phyloP scores from a whole-genome alignment of 2,329 filamentous ascomycete species.

The Colletotrichum graminicola region DNA sequence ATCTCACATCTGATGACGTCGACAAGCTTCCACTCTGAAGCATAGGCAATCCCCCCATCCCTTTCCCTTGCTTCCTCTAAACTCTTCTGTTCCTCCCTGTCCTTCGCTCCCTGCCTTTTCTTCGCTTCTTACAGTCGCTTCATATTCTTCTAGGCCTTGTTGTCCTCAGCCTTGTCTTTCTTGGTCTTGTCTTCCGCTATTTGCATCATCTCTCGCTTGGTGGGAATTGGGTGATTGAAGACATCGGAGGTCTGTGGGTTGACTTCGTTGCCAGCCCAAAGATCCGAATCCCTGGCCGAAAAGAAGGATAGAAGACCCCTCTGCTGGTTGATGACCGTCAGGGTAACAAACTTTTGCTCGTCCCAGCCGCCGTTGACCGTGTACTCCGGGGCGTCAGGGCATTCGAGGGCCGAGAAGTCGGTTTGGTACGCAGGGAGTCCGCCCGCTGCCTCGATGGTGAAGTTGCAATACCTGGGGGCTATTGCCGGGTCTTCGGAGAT shows the following conservation, averaged over 20 bases:
- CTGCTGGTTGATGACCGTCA: slow-evolving; percentile 16
- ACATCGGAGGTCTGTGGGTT: slow-evolving; percentile 3
- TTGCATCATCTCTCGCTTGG: background rate
- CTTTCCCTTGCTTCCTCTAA: background rate
- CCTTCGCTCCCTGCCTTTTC: background rate
- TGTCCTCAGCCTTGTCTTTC: background rate
- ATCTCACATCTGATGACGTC: slow-evolving; percentile 38
- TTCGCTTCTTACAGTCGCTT: background rate
- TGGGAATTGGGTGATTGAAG: background rate
- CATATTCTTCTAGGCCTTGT: background rate
- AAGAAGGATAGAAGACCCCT: slow-evolving; percentile 10
- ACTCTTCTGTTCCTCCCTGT: background rate
- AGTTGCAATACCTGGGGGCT: slow-evolving; percentile 12
- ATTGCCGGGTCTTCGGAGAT: background rate
- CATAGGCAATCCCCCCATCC: slow-evolving; percentile 17
- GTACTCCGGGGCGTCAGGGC: background rate
- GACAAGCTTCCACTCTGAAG: slow-evolving; percentile 33
- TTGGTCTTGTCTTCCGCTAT: no score
- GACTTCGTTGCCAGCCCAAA: background rate
- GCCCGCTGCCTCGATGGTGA: slow-evolving; percentile 10
- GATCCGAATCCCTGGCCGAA: background rate
- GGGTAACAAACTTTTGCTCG: background rate
- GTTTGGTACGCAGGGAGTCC: slow-evolving; percentile 8
- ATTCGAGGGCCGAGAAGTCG: slow-evolving; percentile 2
- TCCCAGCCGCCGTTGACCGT: slow-evolving; percentile 36